Base-by-base conservation (phyloP, 2,329 filamentous ascomycete species). In the Aspergillus quadricinctus region DNA sequence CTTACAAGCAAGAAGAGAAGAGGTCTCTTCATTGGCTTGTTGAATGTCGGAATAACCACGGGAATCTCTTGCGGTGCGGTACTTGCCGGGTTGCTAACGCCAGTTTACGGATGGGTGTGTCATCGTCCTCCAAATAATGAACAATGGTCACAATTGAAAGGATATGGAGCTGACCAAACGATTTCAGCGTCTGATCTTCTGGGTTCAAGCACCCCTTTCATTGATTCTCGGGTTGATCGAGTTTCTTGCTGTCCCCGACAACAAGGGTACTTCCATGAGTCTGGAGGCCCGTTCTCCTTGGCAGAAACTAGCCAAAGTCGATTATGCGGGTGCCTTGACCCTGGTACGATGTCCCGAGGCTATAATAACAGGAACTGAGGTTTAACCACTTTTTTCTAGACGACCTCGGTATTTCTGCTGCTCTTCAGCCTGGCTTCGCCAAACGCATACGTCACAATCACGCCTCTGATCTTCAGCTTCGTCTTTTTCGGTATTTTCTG, bases 21-120 rank as follows among this genome's bases (percentile, higher is more conserved):
- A 56, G 91, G 90, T 0, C 61, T 94, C 21, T 89, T 86, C 55
- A 83, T 95, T 58, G 90, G 89, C 1, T 72, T 90, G 43, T 79
- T 90, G 21, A 94, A 93, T 64, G 81, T 86, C 0, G 85, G 85
- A 0, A 88, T 88, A 68, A 92, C 89, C 0, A 76, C 83, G 11
- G 89, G 89, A 3, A 80, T 92, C 4, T 85, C 88, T 0, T 79
- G 88, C 1, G 89, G 89, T 1, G 89, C 87, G 0, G 84, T 90
- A 6, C 78, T 89, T 27, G 88, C 85, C 17, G 88, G 88, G 4
- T 83, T 84, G 0, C 66, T 91, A 27, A 77, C 88, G 49, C 81
- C 83, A 0, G 69, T 69, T 1, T 79, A 86, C 21, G 89, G 90
- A 66, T 94, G 90, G 88, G 86, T 88, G 73, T 67, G 83, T 69